phyloP scores from a whole-genome alignment of 2,329 filamentous ascomycete genomes.

The Fusarium scirpi region DNA sequence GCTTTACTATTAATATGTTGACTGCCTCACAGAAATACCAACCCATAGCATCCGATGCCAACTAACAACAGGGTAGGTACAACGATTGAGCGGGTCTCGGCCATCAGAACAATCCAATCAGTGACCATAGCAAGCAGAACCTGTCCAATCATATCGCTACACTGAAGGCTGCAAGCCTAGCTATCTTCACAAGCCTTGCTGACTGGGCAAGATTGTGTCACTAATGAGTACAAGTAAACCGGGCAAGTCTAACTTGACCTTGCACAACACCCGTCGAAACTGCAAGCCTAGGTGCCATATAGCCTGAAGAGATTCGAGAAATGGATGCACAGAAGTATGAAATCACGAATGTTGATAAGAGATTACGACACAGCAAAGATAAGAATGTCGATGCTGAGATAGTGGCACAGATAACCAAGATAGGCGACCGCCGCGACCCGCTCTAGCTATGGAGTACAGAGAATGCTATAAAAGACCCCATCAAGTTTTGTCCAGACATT shows the following conservation, averaged over 20 bases:
- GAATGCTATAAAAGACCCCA: constrained; percentile 17
- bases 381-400: background rate
- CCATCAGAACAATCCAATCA: background rate
- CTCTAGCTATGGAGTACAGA: background rate
- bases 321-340: no score
- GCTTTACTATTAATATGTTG: background rate
- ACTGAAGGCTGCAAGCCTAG: background rate
- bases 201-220: background rate
- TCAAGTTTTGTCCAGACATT: background rate
- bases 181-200: background rate
- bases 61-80: background rate
- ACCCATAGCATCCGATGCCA: background rate
- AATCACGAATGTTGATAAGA: background rate
- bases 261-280: background rate
- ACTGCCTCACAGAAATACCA: background rate
- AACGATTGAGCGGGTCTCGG: background rate
- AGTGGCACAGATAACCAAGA: constrained; percentile 14
- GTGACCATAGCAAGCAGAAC: fast-evolving
- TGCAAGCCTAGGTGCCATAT: background rate
- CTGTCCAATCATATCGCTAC: background rate
- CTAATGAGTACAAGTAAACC: background rate
- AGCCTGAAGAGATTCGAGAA: background rate
- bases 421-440: constrained; percentile 40
- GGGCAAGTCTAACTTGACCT: background rate
- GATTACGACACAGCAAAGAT: background rate